Evolutionary conservation across 768 basidiomycete genomes (phyloP).

Genomic region (Tricholoma saponaceum): DNA sequence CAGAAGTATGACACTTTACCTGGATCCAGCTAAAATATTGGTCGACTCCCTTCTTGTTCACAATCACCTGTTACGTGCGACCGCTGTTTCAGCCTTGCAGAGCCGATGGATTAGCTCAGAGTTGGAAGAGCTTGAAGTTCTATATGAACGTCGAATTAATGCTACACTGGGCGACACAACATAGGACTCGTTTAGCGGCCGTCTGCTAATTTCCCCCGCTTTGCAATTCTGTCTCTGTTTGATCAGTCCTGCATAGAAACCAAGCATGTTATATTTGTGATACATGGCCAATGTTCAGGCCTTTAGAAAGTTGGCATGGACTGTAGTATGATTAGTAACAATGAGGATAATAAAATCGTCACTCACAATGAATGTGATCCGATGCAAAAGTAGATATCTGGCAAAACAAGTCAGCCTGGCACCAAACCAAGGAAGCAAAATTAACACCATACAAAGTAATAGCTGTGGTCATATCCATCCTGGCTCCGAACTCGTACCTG

Average conservation of each 20-base stretch:
- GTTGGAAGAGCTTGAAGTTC: conserved; percentile 51
- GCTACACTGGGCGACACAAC: conserved; percentile 9
- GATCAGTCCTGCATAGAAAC: background rate
- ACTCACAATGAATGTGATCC: conserved; percentile 86
- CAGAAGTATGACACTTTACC: background rate
- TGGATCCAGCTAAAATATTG: conserved; percentile 48
- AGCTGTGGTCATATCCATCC: conserved; percentile 84
- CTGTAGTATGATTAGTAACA: conserved; percentile 32
- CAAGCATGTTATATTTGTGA: conserved; percentile 1
- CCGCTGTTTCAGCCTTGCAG: conserved; percentile 55
- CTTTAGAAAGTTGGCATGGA: conserved; percentile 87
- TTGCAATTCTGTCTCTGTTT: background rate
- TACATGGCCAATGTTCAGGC: conserved; percentile 33
- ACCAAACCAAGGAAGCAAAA: background rate
- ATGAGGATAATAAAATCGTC: conserved; percentile 6
- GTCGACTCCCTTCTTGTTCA: conserved; percentile 59
- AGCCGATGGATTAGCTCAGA: conserved; percentile 68
- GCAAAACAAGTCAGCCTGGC: background rate
- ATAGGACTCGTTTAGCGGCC: conserved; percentile 8
- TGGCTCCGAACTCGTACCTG: conserved; percentile 79
- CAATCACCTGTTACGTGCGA: conserved; percentile 55
- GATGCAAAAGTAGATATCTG: conserved; percentile 88
- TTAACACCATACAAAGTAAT: conserved; percentile 64
- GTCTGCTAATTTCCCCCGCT: background rate
- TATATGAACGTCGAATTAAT: conserved; percentile 55